Base-by-base conservation (phyloP, 768 basidiomycete species). In the Boletus subcaerulescens region DNA sequence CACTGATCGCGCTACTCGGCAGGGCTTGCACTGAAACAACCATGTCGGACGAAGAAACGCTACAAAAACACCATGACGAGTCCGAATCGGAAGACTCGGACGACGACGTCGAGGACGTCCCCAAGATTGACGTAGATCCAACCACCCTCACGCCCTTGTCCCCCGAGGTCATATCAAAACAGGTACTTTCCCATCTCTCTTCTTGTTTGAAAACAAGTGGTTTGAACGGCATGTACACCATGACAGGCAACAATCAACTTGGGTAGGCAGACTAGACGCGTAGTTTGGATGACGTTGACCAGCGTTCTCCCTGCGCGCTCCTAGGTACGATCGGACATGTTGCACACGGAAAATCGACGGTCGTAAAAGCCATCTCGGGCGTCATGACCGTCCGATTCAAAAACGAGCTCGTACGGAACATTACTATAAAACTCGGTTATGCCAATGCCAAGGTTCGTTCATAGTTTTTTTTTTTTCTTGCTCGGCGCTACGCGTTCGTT, bases 341-440 rank as follows among this genome's bases (percentile, higher is more conserved):
- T 80, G 96, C 96, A 18, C 93, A 94, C 79, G 93, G 91, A 64
- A 94, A 94, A 77, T 93, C 91, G 52, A 95, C 91, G 8, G 94
- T 98, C 52, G 96, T 98, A 55, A 95, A 98, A 76, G 97, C 97
- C 31, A 98, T 99, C 69, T 98, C 96, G 11, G 95, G 97, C 8
- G 96, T 98, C 17, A 89, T 91, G 84, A 98, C 97, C 17, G 97
- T 98, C 45, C 84, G 96, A 64, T 98, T 99, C 76, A 99, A 99
- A 80, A 98, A 98, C 73, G 97, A 99, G 74, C 84, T 98, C 53
- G 97, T 98, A 56, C 80, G 96, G 59, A 99, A 99, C 75, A 99
- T 98, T 65, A 99, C 96, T 20, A 99, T 99, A 77, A 98, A 99
- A 77, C 83, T 99, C 45, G 97, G 97, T 56, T 99, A 98, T 70